Evolutionary conservation across 2,329 filamentous ascomycete species (phyloP), one percentile per base, ranked within the genome.

Genomic region (Trichoderma asperellum): DNA sequence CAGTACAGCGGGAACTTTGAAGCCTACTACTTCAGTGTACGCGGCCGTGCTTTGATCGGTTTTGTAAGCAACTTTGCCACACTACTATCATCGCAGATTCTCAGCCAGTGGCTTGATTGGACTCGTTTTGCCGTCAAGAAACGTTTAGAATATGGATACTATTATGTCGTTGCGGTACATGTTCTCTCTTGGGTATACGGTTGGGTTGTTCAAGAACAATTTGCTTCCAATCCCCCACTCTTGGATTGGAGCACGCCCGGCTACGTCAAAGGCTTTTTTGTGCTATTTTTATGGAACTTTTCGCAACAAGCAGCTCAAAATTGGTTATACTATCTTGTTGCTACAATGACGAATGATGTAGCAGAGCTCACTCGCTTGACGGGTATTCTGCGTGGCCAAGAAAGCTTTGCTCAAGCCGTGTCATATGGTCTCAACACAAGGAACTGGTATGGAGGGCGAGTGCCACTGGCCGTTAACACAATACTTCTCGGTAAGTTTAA

Each of bases 301-400:
- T 78, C 84, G 2, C 79, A 84, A 2, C 85, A 88, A 73, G 78
- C 83, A 0, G 74, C 86, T 24, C 85, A 87, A 73, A 87, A 86
- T 66, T 87, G 84, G 83, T 77, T 87, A 0, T 87, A 87, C 71
- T 87, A 87, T 72, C 77, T 88, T 21, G 76, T 88, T 1, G 83
- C 85, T 0, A 86, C 82, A 5, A 87, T 83, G 77, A 87, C 85
- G 0, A 83, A 87, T 64, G 86, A 87, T 61, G 86, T 87, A 69
- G 85, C 84, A 0, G 85, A 88, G 71, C 75, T 86, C 16, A 79
- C 78, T 3, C 77, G 81, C 0, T 79, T 81, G 57, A 79, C 80
- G 2, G 80, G 81, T 5, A 79, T 82, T 34, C 71, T 82, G 24
- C 71, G 81, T 37, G 81, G 81, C 1, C 79, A 82, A 70, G 81